These are phyloP conservation scores for Aspergillus fumigatus DNA, from an alignment of 2,329 filamentous ascomycete genomes.

Conservation along the genomic window DNA sequence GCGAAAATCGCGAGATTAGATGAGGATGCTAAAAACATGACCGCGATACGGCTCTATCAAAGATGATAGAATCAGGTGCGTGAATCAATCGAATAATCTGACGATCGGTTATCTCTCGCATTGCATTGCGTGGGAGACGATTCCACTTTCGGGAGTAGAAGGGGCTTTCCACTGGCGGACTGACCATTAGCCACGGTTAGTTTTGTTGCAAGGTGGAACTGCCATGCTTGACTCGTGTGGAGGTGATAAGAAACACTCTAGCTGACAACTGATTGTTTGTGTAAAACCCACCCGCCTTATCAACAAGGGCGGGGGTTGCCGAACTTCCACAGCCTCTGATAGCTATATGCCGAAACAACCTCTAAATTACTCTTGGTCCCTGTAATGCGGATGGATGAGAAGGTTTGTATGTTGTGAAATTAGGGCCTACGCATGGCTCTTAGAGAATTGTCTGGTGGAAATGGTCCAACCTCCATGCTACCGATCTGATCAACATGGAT, in stretches of 20 bases:
- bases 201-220: not conserved
- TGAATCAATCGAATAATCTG: constrained; percentile 18
- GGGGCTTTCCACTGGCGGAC: not conserved
- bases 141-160: not conserved
- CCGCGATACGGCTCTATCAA: constrained; percentile 2
- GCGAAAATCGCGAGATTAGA: not conserved
- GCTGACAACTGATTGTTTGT: not conserved
- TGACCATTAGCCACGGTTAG: not conserved
- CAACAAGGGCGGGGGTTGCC: constrained; percentile 3
- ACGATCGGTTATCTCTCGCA: constrained; percentile 12
- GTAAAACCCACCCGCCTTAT: constrained; percentile 2
- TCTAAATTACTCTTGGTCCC: not conserved
- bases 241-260: not conserved
- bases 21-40: not conserved
- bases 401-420: constrained; percentile 24
- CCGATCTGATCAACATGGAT: constrained; percentile 13
- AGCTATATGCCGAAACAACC: constrained; percentile 5
- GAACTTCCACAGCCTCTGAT: constrained; percentile 2
- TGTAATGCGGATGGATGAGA: constrained; percentile 26
- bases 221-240: not conserved
- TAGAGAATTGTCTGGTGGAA: constrained; percentile 22
- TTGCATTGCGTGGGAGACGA: not conserved
- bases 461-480: constrained; percentile 19
- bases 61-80: constrained; percentile 4
- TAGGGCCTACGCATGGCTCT: constrained; percentile 25